phyloP scores from a whole-genome alignment of 2,329 filamentous ascomycete species.

The Trichoderma oligosporum region DNA sequence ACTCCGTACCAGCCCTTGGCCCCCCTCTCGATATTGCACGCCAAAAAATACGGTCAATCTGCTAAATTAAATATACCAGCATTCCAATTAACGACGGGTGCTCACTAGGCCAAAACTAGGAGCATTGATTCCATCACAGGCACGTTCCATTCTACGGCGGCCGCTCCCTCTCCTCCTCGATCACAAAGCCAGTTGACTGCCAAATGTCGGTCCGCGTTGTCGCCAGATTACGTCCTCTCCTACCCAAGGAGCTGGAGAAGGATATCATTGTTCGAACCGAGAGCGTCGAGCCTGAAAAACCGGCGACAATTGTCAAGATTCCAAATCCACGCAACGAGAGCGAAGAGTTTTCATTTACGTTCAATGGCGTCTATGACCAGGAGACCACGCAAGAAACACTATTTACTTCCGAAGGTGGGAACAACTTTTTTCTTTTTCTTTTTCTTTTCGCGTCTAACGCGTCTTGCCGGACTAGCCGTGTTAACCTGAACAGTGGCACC shows the following conservation, averaged over 20 bases:
- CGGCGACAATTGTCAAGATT: conserved; percentile 73
- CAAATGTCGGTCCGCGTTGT: conserved; percentile 77
- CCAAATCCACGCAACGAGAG: conserved; percentile 89
- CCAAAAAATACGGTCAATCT: conserved; percentile 14
- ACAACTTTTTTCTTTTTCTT: background rate
- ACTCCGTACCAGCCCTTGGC: conserved; percentile 16
- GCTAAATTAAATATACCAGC: conserved; percentile 3
- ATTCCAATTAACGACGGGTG: background rate
- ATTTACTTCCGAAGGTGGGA: conserved; percentile 81
- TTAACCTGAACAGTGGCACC: conserved; percentile 64
- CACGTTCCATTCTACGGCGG: conserved; percentile 3
- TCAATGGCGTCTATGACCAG: conserved; percentile 88
- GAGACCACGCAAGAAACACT: conserved; percentile 77
- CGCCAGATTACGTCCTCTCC: conserved; percentile 81
- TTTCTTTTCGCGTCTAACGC: conserved; percentile 6
- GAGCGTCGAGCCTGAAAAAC: conserved; percentile 56
- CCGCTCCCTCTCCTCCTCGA: conserved; percentile 22
- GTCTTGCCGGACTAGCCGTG: conserved; percentile 19
- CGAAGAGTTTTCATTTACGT: conserved; percentile 90
- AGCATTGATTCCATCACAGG: conserved; percentile 8
- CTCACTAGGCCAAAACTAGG: conserved; percentile 15
- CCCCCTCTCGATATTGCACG: background rate
- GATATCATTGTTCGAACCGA: conserved; percentile 78
- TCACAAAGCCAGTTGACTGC: conserved; percentile 14
- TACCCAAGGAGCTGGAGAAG: conserved; percentile 79